phyloP scores from a whole-genome alignment of 306 rosid genomes.

The Cyclanthera cordifolia region DNA sequence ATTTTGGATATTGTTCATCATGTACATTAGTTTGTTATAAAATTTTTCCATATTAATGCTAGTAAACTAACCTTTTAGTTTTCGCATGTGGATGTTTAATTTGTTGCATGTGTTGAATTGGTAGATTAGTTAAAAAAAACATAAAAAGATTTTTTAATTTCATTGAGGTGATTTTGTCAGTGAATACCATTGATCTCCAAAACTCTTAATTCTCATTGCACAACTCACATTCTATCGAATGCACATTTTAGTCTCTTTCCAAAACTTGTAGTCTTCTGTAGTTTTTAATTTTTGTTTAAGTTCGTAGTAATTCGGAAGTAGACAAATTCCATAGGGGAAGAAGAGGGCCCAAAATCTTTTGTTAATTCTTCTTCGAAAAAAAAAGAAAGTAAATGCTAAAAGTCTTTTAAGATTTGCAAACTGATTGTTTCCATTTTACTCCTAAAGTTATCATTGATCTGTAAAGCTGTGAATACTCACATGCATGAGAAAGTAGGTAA shows the following conservation, averaged over 20 bases:
- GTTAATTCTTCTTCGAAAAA: no score
- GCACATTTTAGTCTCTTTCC: neutral
- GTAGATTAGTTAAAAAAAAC: neutral
- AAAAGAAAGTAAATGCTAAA: neutral
- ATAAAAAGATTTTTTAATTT: no score
- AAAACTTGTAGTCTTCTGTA: neutral
- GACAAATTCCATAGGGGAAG: neutral
- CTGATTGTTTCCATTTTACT: neutral
- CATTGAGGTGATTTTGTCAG: neutral
- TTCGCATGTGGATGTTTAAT: neutral
- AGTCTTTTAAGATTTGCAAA: neutral
- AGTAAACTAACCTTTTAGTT: neutral
- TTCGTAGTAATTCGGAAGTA: neutral
- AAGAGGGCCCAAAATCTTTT: neutral
- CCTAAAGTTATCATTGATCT: neutral
- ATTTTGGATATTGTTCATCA: neutral
- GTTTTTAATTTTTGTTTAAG: neutral
- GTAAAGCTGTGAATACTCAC: no score
- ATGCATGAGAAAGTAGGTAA: no score
- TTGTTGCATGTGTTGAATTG: neutral
- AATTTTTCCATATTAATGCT: neutral
- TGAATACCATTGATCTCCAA: neutral
- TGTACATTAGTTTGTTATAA: neutral
- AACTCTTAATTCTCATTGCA: neutral
- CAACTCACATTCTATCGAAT: neutral